A percentile compares a stretch with the other conserved stretches of the same genome.
Evolutionary conservation across 176 grass and related monocot species (phyloP).

Genomic region (Triticum timopheevii): DNA sequence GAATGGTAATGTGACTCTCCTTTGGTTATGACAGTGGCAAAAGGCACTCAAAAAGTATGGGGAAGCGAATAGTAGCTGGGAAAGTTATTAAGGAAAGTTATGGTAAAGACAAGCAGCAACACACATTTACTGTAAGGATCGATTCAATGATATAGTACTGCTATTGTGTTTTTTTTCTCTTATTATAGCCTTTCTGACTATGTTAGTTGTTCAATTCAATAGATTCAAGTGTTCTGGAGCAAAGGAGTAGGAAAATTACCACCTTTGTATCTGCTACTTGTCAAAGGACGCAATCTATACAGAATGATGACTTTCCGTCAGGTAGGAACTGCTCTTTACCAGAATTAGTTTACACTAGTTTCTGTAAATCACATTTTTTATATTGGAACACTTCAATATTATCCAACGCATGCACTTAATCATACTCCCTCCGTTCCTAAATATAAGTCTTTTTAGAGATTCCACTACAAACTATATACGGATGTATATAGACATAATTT

Average conservation of each 20-base stretch:
- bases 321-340: constrained; percentile 26
- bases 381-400: background rate
- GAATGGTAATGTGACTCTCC: background rate
- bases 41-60: constrained; percentile 49
- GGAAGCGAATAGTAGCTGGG: constrained; percentile 62
- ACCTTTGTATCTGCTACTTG: constrained; percentile 57
- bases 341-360: background rate
- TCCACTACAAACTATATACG: too few relatives aligned
- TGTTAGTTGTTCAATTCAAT: constrained; percentile 20
- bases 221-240: constrained; percentile 78
- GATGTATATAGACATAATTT: too few relatives aligned
- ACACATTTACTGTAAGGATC: constrained; percentile 71
- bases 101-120: constrained; percentile 69
- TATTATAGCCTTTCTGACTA: background rate
- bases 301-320: constrained; percentile 71
- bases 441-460: too few relatives aligned
- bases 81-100: constrained; percentile 80
- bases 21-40: constrained; percentile 36
- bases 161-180: background rate
- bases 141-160: constrained; percentile 2
- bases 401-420: background rate
- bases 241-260: constrained; percentile 54
- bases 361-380: background rate
- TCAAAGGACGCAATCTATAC: constrained; percentile 78
- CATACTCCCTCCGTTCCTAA: too few relatives aligned